These are phyloP conservation scores for Clonostachys chloroleuca DNA, from an alignment of 2,329 filamentous ascomycete genomes.

Conservation along the genomic window DNA sequence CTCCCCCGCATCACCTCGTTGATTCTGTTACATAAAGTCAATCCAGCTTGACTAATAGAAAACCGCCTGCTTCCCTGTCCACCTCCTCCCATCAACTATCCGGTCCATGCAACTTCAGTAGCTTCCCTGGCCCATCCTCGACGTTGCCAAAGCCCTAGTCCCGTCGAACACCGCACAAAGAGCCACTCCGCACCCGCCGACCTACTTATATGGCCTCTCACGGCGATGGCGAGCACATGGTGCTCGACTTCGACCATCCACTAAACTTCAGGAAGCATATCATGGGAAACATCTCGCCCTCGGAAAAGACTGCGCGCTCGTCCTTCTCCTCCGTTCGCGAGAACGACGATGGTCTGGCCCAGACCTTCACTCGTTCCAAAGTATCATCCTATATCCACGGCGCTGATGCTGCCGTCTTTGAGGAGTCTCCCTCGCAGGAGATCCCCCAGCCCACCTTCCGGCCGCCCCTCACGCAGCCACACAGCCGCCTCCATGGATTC, in stretches of 20 bases:
- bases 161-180: too few relatives aligned
- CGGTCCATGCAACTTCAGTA: background rate
- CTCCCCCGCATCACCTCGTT: slow-evolving; percentile 4
- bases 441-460: slow-evolving; percentile 40
- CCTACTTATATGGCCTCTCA: slow-evolving; percentile 20
- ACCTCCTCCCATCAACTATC: background rate
- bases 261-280: slow-evolving; percentile 9
- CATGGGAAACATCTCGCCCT: slow-evolving; percentile 28
- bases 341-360: slow-evolving; percentile 52
- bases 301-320: slow-evolving; percentile 37
- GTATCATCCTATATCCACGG: slow-evolving; percentile 51
- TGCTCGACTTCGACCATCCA: slow-evolving; percentile 16
- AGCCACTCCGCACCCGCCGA: background rate
- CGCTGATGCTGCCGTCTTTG: slow-evolving; percentile 44
- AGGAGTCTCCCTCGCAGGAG: slow-evolving; percentile 37
- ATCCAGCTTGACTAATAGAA: slow-evolving; percentile 17
- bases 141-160: too few relatives aligned
- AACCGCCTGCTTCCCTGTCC: slow-evolving; percentile 1
- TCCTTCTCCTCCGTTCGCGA: slow-evolving; percentile 61
- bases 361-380: slow-evolving; percentile 61
- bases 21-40: slow-evolving; percentile 16
- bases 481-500: slow-evolving; percentile 52
- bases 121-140: background rate
- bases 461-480: slow-evolving; percentile 48
- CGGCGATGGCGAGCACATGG: slow-evolving; percentile 16